Evolutionary conservation across 139 green algal genomes (phyloP).

Genomic region (Desmodesmus armatus): DNA sequence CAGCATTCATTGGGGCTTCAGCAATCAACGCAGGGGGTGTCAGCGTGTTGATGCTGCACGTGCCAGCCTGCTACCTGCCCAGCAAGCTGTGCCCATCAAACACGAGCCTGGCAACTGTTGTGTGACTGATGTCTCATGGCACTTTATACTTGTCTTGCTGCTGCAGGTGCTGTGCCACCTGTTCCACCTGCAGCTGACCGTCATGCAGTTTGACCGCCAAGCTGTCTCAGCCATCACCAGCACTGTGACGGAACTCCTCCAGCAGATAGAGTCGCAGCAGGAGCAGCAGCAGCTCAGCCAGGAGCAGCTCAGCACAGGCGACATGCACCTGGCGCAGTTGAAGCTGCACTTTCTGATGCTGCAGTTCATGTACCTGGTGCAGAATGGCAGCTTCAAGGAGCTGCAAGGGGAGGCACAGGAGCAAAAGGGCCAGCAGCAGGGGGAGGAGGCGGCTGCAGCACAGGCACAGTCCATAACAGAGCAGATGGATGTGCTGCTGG

Average conservation of each 20-base stretch:
- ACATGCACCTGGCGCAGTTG: background rate
- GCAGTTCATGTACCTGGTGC: slow-evolving; percentile 27
- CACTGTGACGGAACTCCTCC: background rate
- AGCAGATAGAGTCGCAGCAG: background rate
- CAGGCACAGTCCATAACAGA: background rate
- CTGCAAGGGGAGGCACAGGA: too few species aligned
- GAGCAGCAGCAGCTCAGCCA: background rate
- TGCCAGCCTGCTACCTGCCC: background rate
- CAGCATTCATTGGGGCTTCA: background rate
- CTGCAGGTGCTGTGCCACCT: slow-evolving; percentile 43
- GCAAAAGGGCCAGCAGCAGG: background rate
- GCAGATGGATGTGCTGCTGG: slow-evolving; percentile 9
- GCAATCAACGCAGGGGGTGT: background rate
- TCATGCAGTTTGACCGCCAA: slow-evolving; percentile 41
- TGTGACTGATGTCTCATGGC: too few species aligned
- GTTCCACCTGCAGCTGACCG: slow-evolving; percentile 44
- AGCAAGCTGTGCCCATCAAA: background rate
- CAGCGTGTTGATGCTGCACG: background rate
- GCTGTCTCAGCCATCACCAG: background rate
- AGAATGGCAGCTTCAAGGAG: background rate
- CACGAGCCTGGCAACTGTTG: too few species aligned
- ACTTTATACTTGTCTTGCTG: background rate
- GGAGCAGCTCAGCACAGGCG: background rate
- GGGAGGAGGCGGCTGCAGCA: too few species aligned
- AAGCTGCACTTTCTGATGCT: slow-evolving; percentile 48